Evolutionary conservation across 2,329 filamentous ascomycete species (phyloP), one percentile per base, ranked within the genome.

Genomic region (Cladobotryum protrusum): DNA sequence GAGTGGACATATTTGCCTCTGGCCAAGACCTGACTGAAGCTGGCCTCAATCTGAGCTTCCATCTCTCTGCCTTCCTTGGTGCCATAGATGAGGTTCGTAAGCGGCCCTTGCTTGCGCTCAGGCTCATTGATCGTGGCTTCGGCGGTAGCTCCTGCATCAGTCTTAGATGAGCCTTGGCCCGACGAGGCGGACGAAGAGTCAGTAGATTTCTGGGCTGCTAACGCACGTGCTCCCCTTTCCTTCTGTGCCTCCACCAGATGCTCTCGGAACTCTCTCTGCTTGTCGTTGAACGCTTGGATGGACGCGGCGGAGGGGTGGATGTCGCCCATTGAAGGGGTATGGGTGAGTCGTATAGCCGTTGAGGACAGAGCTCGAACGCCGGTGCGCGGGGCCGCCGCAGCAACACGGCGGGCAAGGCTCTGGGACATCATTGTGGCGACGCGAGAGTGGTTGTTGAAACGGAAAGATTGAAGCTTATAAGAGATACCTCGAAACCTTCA

Each of bases 1-100:
- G 90, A 95, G 71, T 99, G 93, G 48, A 99, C 91, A 64, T 99
- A 99, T 74, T 99, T 99, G 64, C 93, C 93, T 57, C 93, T 82
- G 19, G 93, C 93, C 42, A 99, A 76, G 41, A 97, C 88, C 69
- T 96, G 91, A 46, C 88, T 95, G 73, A 97, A 99, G 66, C 88
- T 95, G 52, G 91, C 85, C 73, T 97, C 90, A 63, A 99, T 92
- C 72, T 97, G 92, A 56, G 88, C 87, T 64, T 99, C 93, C 67
- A 96, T 82, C 72, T 96, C 87, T 54, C 91, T 84, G 32, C 91
- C 93, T 71, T 97, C 92, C 64, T 93, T 90, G 13, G 93, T 99
- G 63, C 93, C 93, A 71, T 99, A 97, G 65, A 99, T 95, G 59
- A 99, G 81, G 60, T 86, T 92, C 34, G 87, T 86, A 52, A 99